phyloP scores from a whole-genome alignment of 257 asterid genomes.

The Leptodermis oblonga region DNA sequence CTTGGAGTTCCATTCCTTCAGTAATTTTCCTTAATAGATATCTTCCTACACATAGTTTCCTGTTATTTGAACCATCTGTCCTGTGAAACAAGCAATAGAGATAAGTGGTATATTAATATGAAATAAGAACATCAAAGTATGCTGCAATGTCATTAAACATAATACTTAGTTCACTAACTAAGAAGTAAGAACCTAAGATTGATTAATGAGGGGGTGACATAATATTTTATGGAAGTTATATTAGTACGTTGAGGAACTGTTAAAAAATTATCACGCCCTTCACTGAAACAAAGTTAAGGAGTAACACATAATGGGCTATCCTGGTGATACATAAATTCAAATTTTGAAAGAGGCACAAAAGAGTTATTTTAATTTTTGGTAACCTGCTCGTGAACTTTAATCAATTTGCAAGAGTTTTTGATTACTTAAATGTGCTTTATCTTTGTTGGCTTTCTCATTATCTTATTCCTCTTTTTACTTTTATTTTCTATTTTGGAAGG shows the following conservation, averaged over 20 bases:
- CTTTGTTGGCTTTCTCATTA: not conserved
- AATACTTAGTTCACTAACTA: no score
- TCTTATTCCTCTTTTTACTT: not conserved
- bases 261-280: not conserved
- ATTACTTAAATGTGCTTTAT: not conserved
- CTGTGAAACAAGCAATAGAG: no score
- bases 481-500: constrained; percentile 41
- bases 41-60: no score
- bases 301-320: not conserved
- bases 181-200: no score
- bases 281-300: not conserved
- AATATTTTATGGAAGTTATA: not conserved
- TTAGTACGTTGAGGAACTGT: not conserved
- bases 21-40: no score
- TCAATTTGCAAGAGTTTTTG: not conserved
- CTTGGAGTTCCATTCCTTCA: no score
- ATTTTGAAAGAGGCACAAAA: not conserved
- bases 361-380: not conserved
- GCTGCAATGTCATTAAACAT: no score
- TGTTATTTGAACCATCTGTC: no score
- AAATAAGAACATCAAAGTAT: no score
- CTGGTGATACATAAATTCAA: not conserved
- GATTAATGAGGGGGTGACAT: no score
- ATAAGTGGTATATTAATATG: no score
- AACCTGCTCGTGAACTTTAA: no score